Base-by-base conservation (phyloP, 352 stramenopile species). In the Globisporangium alternatum region DNA sequence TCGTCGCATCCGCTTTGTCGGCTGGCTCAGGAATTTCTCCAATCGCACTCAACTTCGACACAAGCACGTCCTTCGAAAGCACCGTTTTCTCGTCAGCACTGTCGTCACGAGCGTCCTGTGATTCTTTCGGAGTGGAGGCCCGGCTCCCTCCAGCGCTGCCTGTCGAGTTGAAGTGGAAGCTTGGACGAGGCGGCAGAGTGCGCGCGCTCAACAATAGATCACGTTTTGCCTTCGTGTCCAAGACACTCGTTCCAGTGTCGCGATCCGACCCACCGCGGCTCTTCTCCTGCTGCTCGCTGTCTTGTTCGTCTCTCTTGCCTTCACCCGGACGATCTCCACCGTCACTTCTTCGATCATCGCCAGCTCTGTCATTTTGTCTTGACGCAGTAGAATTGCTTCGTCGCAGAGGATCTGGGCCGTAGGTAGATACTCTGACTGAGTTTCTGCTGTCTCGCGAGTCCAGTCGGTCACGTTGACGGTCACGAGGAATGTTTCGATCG, bases 141-240 rank as follows among this genome's bases (percentile, higher is more conserved):
- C 66, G 52, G 60, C 66, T 77, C 19, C 75, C 72, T 59, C 53
- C n/a, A 9, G 60, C 65, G 54, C 56, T 68, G 8, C 62, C 43
- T 3, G 44, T 62, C 5, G 55, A 64, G 35, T 47, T 63, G 22
- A 62, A 59, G 56, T 68, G 62, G 33, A 63, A 63, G n/a, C 48
- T 45, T 54, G 72, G 70, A 59, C 72, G 76, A 64, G 74, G 74
- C 22, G 76, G 76, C 19, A 80, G 41, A 35, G 67, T 71, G 30
- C 54, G 47, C 28, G 54, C 47, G 51, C 52, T 74, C 39, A 64
- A 45, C 37, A 65, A 28, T 13, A 67, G 33, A 31, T 66, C 52
- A 64, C 74, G 65, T 52, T 70, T 80, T 19, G 53, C 55, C 48
- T 62, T 68, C 37, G 44, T 73, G 41, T 76, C 67, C 22, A 62